Base-by-base conservation (phyloP, 192 early-diverging fungal genomes). In the Coemansia sp. region DNA sequence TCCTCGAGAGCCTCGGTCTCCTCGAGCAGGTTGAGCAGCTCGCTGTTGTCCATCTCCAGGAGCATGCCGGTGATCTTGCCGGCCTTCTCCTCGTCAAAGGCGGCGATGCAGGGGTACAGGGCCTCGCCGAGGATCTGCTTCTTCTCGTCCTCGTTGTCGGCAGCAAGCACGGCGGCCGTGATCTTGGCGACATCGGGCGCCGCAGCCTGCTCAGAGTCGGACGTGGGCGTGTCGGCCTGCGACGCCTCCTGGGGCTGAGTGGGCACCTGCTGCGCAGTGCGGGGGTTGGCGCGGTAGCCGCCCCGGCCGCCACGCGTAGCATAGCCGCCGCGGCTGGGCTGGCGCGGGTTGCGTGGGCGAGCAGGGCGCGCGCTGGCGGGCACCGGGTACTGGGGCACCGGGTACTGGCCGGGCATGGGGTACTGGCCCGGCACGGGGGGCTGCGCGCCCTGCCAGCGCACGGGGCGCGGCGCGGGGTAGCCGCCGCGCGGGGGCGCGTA, bases 61-160 rank as follows among this genome's bases (percentile, higher is more conserved):
- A 96, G 87, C 96, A 99, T 98, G 64, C 98, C 98, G 32, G 96
- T 98, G 77, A 99, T 94, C 91, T 99, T 98, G 70, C 95, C 94
- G 59, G 96, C 94, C 62, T 86, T 82, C 31, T 89, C 85, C 56
- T 88, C 87, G 74, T 93, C 87, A 41, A 69, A 67, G 12, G 42
- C 62, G 62, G 87, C 83, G 66, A 99, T 95, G 45, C 90, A 84
- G 11, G 95, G 95, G 85, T 94, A 99, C 49, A 99, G 86, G 49
- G 90, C 88, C 86, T 99, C 96, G 65, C 98, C 98, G 24, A 99
- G 89, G 84, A 94, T 90, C 74, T 94, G 94, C 86, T 99, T 99
- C 85, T 98, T 96, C 65, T 91, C 85, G 46, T 96, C 96, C 36
- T 90, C 81, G 35, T 88, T 85, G 37, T 93, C 89, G 59, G 88